phyloP scores from a whole-genome alignment of 2,329 filamentous ascomycete genomes.

The Scytalidium sp. region DNA sequence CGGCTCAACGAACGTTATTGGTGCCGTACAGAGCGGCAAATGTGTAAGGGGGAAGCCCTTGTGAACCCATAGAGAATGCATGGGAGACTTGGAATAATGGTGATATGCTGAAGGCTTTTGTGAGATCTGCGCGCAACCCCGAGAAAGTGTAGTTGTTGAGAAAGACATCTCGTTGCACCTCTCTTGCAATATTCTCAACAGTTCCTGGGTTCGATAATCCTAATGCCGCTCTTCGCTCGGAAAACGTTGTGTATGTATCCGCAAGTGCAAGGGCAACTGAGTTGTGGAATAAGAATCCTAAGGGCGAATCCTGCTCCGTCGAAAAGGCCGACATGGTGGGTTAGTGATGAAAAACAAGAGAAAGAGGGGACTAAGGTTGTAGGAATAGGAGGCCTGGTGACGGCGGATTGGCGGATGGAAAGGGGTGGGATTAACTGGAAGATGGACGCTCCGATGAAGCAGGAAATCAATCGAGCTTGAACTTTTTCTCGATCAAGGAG shows the following conservation, averaged over 20 bases:
- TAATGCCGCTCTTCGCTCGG: conserved; percentile 80
- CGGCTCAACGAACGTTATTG: conserved; percentile 65
- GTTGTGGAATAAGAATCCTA: conserved; percentile 71
- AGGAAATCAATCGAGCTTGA: conserved; percentile 1
- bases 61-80: conserved; percentile 88
- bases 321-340: conserved; percentile 24
- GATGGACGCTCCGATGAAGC: conserved; percentile 1
- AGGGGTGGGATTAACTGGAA: background rate
- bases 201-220: conserved; percentile 90
- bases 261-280: conserved; percentile 65
- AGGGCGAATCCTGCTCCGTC: conserved; percentile 42
- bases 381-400: conserved; percentile 1
- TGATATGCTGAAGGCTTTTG: conserved; percentile 90
- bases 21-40: conserved; percentile 94
- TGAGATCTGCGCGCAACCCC: conserved; percentile 91
- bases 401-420: conserved; percentile 1
- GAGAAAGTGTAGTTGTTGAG: conserved; percentile 97
- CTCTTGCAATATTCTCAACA: conserved; percentile 82
- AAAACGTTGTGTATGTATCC: conserved; percentile 79
- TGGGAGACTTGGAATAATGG: conserved; percentile 97
- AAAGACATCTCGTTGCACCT: conserved; percentile 95
- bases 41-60: conserved; percentile 89
- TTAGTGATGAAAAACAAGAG: conserved; percentile 1
- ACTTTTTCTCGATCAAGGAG: conserved; percentile 1
- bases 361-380: conserved; percentile 1